A percentile compares a stretch with the other conserved stretches of the same genome.
phyloP scores from a whole-genome alignment of 352 stramenopile species.

The Globisporangium lucens region DNA sequence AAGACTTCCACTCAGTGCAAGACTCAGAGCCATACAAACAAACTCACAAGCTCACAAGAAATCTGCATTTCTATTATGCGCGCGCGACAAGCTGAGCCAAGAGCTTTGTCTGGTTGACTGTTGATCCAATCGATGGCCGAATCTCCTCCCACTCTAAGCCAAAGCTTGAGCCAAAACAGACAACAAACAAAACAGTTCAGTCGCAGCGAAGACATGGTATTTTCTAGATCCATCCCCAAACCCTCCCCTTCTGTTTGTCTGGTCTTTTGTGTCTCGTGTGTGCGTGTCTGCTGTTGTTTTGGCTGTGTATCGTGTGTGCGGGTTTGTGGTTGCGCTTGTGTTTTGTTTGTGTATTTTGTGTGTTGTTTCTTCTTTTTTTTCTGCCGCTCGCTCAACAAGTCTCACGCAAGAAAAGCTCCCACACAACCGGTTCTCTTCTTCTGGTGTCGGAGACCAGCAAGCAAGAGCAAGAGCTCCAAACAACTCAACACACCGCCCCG shows the following conservation, averaged over 20 bases:
- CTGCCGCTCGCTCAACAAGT: not conserved
- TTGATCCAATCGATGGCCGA: too few relatives aligned
- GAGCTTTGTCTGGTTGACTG: too few relatives aligned
- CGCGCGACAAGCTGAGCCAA: too few relatives aligned
- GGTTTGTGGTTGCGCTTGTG: not conserved
- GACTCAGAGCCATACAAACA: too few relatives aligned
- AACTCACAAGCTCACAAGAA: too few relatives aligned
- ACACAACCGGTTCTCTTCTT: not conserved
- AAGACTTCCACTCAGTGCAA: too few relatives aligned
- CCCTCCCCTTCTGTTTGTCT: not conserved
- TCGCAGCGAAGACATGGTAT: not conserved
- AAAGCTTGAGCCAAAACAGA: not conserved
- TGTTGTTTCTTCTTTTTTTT: slow-evolving; percentile 11
- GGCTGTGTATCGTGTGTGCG: not conserved
- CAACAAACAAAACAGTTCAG: not conserved
- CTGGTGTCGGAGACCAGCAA: slow-evolving; percentile 1
- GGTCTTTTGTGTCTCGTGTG: not conserved
- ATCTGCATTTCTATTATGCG: too few relatives aligned
- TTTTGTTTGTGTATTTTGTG: not conserved
- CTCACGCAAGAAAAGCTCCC: not conserved
- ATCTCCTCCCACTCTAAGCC: too few relatives aligned
- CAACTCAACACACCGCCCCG: slow-evolving; percentile 3
- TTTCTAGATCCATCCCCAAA: not conserved
- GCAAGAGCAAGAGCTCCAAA: not conserved
- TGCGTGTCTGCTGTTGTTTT: not conserved